Percentiles rank a stretch among this genome's conserved stretches.
These are phyloP conservation scores for Entomortierella parvispora DNA, from an alignment of 192 early-diverging fungal genomes.

Conservation along the genomic window DNA sequence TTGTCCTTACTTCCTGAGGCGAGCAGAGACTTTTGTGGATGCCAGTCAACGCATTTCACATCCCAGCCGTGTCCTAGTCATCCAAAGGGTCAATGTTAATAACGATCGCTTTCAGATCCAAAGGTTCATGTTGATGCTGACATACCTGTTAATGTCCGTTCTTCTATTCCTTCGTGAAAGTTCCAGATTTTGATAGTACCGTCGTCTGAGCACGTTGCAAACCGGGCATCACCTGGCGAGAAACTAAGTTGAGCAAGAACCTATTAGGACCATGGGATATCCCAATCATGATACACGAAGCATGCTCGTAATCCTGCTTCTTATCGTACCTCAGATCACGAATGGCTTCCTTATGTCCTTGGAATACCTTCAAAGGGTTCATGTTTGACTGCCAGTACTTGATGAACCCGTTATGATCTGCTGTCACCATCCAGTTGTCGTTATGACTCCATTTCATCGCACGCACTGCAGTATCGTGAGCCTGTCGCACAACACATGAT, in stretches of 20 bases:
- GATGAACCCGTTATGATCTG: slow-evolving; percentile 90
- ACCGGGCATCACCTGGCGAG: slow-evolving; percentile 91
- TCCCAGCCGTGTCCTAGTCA: slow-evolving; percentile 91
- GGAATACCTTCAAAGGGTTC: slow-evolving; percentile 89
- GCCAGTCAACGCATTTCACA: slow-evolving; percentile 98
- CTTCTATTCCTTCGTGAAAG: slow-evolving; percentile 87
- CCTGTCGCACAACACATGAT: no score
- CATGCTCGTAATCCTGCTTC: not conserved
- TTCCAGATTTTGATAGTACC: slow-evolving; percentile 96
- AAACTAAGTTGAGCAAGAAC: slow-evolving; percentile 63
- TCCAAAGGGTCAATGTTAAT: not conserved
- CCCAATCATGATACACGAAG: not conserved
- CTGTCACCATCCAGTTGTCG: slow-evolving; percentile 94
- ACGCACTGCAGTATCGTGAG: slow-evolving; percentile 94
- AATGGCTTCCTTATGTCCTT: slow-evolving; percentile 89
- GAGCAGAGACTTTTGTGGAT: slow-evolving; percentile 91
- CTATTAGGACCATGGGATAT: not conserved
- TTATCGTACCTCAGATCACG: slow-evolving; percentile 77
- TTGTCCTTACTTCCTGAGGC: slow-evolving; percentile 97
- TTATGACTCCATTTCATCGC: slow-evolving; percentile 97
- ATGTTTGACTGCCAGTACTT: slow-evolving; percentile 99
- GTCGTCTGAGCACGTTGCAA: slow-evolving; percentile 96
- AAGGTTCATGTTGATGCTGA: not conserved
- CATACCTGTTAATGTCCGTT: slow-evolving; percentile 72
- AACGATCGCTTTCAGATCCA: not conserved